A percentile compares a stretch with the other conserved stretches of the same genome.
Evolutionary conservation across 805 yeast genomes (phyloP).

Genomic region (Candida khao-thaluensis): DNA sequence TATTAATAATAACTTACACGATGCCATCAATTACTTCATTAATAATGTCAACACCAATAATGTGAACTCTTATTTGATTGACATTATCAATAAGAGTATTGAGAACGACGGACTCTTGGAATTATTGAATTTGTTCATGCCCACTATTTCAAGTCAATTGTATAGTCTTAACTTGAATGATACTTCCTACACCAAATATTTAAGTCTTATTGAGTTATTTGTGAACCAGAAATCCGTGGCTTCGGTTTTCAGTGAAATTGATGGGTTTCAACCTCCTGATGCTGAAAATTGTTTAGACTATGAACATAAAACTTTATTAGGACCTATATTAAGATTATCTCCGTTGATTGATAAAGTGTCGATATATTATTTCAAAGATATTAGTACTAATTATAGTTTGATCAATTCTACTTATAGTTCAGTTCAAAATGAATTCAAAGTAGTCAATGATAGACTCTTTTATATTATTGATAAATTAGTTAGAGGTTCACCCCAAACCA

Average conservation of each 20-base stretch:
- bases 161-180: conserved; percentile 46
- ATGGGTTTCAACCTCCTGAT: conserved; percentile 48
- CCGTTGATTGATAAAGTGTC: conserved; percentile 62
- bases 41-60: conserved; percentile 16
- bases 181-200: conserved; percentile 50
- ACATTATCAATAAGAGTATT: conserved; percentile 55
- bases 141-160: conserved; percentile 39
- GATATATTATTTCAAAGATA: conserved; percentile 40
- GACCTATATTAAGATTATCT: conserved; percentile 73
- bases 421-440: conserved; percentile 61
- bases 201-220: conserved; percentile 57
- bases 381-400: conserved; percentile 13
- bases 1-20: conserved; percentile 36
- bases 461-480: conserved; percentile 70
- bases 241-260: conserved; percentile 53
- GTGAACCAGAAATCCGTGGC: conserved; percentile 63
- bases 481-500: conserved; percentile 65
- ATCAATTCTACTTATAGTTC: conserved; percentile 54
- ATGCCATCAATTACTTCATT: conserved; percentile 26
- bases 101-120: conserved; percentile 68
- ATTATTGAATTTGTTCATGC: conserved; percentile 53
- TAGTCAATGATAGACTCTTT: conserved; percentile 62
- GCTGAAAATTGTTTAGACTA: conserved; percentile 45
- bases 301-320: conserved; percentile 66
- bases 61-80: conserved; percentile 46